A percentile compares a stretch with the other conserved stretches of the same genome.
Conservation (phyloP, 2,329 filamentous ascomycete genomes). For the Chrysoporthe austroafricana region DNA sequence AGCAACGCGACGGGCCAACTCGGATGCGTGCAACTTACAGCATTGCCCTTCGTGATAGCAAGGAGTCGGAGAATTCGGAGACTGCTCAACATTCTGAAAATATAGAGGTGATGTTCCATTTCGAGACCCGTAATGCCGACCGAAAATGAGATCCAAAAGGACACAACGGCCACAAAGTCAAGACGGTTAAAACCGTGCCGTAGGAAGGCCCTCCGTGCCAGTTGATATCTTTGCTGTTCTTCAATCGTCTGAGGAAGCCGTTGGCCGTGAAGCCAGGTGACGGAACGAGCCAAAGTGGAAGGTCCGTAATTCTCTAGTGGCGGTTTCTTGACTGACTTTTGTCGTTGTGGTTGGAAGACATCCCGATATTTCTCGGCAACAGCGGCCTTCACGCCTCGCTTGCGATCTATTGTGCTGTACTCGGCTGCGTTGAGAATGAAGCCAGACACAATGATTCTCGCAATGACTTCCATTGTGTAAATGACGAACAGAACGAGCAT, state of each 20-base stretch:
- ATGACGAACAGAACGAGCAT: conserved; percentile 83
- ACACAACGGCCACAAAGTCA: conserved; percentile 91
- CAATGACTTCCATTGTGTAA: conserved; percentile 84
- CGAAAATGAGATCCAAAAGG: conserved; percentile 89
- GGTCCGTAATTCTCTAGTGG: conserved; percentile 53
- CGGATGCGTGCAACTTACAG: conserved; percentile 58
- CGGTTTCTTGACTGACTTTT: conserved; percentile 64
- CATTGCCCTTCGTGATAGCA: conserved; percentile 89
- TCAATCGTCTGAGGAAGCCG: conserved; percentile 64
- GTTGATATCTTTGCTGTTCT: conserved; percentile 80
- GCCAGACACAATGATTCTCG: conserved; percentile 89
- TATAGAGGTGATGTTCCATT: conserved; percentile 71
- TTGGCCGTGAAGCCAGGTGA: conserved; percentile 74
- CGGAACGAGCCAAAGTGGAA: conserved; percentile 73
- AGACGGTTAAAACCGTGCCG: conserved; percentile 95
- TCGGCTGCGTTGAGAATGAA: conserved; percentile 88
- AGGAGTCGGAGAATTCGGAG: conserved; percentile 90
- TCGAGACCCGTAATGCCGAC: conserved; percentile 74
- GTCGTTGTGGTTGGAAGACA: conserved; percentile 81
- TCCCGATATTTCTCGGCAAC: conserved; percentile 75
- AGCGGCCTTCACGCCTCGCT: conserved; percentile 73
- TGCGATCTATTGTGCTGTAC: conserved; percentile 87
- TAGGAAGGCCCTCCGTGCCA: conserved; percentile 89
- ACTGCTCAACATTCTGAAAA: conserved; percentile 97
- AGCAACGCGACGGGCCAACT: background rate